Base-by-base conservation (phyloP, 106 monocot genomes). In the Cymbidium sinense region DNA sequence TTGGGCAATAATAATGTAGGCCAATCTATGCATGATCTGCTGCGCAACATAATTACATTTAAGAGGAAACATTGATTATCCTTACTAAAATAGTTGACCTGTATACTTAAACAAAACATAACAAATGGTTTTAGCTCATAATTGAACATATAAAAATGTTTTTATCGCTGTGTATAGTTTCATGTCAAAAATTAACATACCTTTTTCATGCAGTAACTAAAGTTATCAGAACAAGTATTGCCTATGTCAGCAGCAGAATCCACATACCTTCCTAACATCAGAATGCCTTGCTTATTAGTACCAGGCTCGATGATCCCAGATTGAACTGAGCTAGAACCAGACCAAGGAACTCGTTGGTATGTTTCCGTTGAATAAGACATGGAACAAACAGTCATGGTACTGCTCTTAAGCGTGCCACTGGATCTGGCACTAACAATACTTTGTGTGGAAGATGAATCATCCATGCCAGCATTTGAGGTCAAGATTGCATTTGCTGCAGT, bases 401-500 rank as follows among this genome's bases (percentile, higher is more conserved):
- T 79, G 64, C 85, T 90, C 35, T 85, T 86, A 65, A 31, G 55
- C 18, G 87, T 90, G 50, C 73, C 54, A 39, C 70, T 80, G 10
- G 91, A 89, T 75, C 85, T 87, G 23, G 84, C 83, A 72, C 86
- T 88, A 20, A n/a, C 70, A 44, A 95, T 74, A 79, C 92, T 92
- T 25, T 64, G 43, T 5, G 71, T 73, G 12, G 88, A 95, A 34
- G 77, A 82, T 8, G 95, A 85, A 64, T 79, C 75, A 78, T 86
- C 88, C 20, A 87, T 55, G 19, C 19, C 37, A 5, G 78, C 83
- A 77, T 75, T 84, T 13, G 77, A 79, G 2, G 29, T 20, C 20
- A 17, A 39, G 52, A 70, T 71, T n/a, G 39, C 84, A 81, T 80
- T 81, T 13, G 77, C 29, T 69, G 73, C 58, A 23, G n/a, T n/a